Conservation (phyloP, 805 yeast species). For the Vanderwaltozyma tropicalis region DNA sequence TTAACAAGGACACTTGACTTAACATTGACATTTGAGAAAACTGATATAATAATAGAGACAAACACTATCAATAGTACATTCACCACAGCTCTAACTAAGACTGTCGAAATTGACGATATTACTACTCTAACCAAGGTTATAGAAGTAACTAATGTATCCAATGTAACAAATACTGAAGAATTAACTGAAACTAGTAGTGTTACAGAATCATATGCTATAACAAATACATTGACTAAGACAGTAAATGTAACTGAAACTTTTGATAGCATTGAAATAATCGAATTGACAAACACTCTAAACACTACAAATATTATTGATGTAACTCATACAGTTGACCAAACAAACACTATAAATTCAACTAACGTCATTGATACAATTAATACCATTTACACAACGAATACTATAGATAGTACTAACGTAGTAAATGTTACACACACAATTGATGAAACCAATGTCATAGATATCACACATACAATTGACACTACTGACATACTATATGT, state of each 20-base stretch:
- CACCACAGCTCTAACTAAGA: background rate
- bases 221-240: background rate
- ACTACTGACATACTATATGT: background rate
- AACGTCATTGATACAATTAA: background rate
- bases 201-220: background rate
- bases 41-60: no score
- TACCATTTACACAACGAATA: background rate
- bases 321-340: background rate
- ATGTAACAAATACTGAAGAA: background rate
- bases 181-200: background rate
- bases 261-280: background rate
- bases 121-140: background rate
- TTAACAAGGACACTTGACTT: no score
- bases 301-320: background rate
- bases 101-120: background rate
- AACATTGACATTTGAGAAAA: no score
- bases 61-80: background rate
- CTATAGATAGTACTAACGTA: no score
- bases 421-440: background rate
- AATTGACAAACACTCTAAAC: background rate
- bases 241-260: background rate
- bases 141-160: background rate
- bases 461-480: background rate
- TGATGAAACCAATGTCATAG: background rate
- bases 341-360: background rate